phyloP scores from a whole-genome alignment of 805 yeast genomes.

The Cyberlindnera meyerae region DNA sequence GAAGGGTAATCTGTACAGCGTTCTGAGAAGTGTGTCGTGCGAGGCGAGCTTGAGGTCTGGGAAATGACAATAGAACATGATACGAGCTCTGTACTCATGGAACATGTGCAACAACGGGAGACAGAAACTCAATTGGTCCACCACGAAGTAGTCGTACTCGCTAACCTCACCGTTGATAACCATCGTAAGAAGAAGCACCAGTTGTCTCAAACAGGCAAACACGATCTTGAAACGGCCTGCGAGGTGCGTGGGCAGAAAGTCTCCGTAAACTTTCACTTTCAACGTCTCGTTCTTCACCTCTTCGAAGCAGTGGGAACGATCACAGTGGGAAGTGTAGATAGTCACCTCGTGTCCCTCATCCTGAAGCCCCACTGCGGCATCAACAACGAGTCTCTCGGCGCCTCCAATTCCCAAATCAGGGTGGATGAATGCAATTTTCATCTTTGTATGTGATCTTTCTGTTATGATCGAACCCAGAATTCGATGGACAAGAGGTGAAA shows the following conservation, averaged over 20 bases:
- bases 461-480: too few relatives aligned
- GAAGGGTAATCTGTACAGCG: constrained; percentile 73
- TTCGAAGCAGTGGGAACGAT: constrained; percentile 81
- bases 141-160: constrained; percentile 65
- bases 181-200: constrained; percentile 54
- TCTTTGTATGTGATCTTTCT: constrained; percentile 2
- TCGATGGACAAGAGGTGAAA: too few relatives aligned
- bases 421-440: constrained; percentile 80
- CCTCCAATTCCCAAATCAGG: constrained; percentile 97
- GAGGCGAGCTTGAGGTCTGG: constrained; percentile 81
- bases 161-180: constrained; percentile 39
- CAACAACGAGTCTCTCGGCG: constrained; percentile 95
- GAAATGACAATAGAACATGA: constrained; percentile 91
- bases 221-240: constrained; percentile 68
- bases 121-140: constrained; percentile 86
- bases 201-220: constrained; percentile 79
- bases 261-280: constrained; percentile 72
- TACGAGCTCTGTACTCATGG: constrained; percentile 41
- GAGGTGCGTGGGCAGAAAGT: constrained; percentile 70
- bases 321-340: constrained; percentile 89
- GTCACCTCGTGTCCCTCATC: constrained; percentile 56
- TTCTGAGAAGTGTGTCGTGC: constrained; percentile 50
- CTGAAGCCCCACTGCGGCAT: constrained; percentile 86
- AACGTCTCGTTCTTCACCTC: constrained; percentile 63
- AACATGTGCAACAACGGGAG: constrained; percentile 59